These are phyloP conservation scores for Gigaspora rosea DNA, from an alignment of 192 early-diverging fungal genomes.

Conservation along the genomic window DNA sequence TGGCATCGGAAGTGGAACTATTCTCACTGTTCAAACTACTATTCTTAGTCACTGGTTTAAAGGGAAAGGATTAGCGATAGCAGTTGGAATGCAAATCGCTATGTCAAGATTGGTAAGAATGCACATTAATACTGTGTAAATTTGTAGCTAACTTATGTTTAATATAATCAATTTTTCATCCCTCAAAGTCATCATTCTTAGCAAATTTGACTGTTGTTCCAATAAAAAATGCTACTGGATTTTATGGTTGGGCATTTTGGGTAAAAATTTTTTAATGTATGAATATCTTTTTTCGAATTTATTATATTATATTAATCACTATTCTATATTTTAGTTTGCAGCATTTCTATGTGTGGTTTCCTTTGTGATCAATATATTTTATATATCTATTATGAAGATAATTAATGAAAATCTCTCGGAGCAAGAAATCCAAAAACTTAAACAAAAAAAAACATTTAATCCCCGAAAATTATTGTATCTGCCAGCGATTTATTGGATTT, in stretches of 20 bases:
- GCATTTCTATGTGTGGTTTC: slow-evolving; percentile 60
- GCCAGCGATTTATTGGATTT: slow-evolving; percentile 64
- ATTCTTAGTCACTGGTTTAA: slow-evolving; percentile 71
- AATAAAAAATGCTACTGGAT: slow-evolving; percentile 49
- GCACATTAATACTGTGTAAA: too few relatives aligned
- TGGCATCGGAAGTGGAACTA: slow-evolving; percentile 67
- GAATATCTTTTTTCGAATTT: too few relatives aligned
- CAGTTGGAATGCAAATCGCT: slow-evolving; percentile 63
- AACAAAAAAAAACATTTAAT: slow-evolving; percentile 58
- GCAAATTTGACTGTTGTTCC: slow-evolving; percentile 64
- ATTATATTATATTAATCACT: slow-evolving; percentile 41
- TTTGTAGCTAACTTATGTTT: too few relatives aligned
- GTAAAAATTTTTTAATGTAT: slow-evolving; percentile 4
- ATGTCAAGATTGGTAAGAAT: slow-evolving; percentile 54
- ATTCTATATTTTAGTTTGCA: slow-evolving; percentile 53
- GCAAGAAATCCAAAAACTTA: slow-evolving; percentile 31
- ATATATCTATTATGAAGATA: slow-evolving; percentile 51
- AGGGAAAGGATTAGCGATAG: slow-evolving; percentile 59
- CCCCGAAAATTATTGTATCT: slow-evolving; percentile 56
- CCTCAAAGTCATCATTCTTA: slow-evolving; percentile 52
- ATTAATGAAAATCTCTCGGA: slow-evolving; percentile 20
- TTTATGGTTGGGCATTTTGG: slow-evolving; percentile 47
- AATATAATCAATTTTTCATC: too few relatives aligned
- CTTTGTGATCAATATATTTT: slow-evolving; percentile 59
- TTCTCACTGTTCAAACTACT: slow-evolving; percentile 67